These are phyloP conservation scores for Bisporella sp. DNA, from an alignment of 2,329 filamentous ascomycete genomes.

Conservation along the genomic window DNA sequence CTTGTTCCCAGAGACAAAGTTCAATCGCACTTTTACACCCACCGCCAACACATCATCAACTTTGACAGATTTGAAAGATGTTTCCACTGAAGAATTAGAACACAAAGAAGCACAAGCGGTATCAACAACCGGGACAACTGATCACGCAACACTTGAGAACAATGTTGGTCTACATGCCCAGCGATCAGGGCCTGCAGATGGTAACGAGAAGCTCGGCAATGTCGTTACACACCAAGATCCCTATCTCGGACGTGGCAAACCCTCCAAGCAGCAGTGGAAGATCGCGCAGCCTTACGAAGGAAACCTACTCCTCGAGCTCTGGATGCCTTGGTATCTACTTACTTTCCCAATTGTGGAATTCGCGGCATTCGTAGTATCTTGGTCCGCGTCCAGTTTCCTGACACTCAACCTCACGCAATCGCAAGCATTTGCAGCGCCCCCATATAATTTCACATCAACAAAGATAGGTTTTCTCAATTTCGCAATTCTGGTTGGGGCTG, in stretches of 20 bases:
- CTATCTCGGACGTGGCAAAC: constrained; percentile 46
- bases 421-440: constrained; percentile 26
- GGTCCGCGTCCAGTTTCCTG: constrained; percentile 50
- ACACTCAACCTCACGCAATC: constrained; percentile 51
- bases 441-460: constrained; percentile 28
- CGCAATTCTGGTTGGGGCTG: constrained; percentile 40
- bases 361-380: constrained; percentile 53
- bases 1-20: constrained; percentile 58
- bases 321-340: constrained; percentile 56
- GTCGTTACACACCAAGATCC: constrained; percentile 42
- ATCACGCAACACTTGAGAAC: constrained; percentile 14
- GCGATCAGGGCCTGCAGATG: constrained; percentile 9
- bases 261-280: constrained; percentile 48
- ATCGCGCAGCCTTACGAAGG: constrained; percentile 42
- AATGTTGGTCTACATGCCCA: constrained; percentile 6
- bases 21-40: constrained; percentile 34
- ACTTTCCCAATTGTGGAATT: constrained; percentile 57
- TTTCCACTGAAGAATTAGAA: constrained; percentile 15
- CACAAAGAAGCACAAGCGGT: background rate
- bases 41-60: background rate
- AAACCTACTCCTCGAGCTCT: constrained; percentile 45
- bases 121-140: constrained; percentile 1
- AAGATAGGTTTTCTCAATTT: constrained; percentile 43
- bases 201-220: constrained; percentile 19
- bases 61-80: constrained; percentile 7